phyloP scores from a whole-genome alignment of 371 early-diverging fungal genomes.

The Funneliformis caledonium region DNA sequence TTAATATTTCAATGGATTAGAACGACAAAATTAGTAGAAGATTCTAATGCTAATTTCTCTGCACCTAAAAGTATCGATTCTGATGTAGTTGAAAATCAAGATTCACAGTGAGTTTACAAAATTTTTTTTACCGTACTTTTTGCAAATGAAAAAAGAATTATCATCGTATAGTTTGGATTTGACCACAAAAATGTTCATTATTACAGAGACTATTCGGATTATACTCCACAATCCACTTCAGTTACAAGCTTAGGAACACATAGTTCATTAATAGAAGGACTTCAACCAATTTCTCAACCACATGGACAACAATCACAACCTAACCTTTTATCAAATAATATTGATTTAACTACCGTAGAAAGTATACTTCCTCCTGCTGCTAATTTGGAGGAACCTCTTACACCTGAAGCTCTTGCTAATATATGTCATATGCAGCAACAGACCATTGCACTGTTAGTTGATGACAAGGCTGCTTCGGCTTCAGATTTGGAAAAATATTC shows the following conservation, averaged over 20 bases:
- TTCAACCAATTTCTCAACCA: conserved; percentile 27
- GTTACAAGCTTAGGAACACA: background rate
- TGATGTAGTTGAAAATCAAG: background rate
- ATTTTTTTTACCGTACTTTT: background rate
- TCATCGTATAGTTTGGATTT: background rate
- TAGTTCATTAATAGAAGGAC: conserved; percentile 27
- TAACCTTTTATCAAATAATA: background rate
- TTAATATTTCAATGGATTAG: background rate
- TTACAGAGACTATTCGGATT: conserved; percentile 16
- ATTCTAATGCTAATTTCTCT: background rate
- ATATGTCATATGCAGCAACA: conserved; percentile 36
- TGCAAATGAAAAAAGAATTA: background rate
- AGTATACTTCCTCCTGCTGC: background rate
- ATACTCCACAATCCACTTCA: background rate
- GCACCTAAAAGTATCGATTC: background rate
- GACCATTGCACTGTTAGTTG: conserved; percentile 30
- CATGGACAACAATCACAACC: conserved; percentile 15
- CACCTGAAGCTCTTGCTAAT: conserved; percentile 26
- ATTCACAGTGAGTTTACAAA: conserved; percentile 2
- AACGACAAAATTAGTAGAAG: background rate
- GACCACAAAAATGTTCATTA: background rate
- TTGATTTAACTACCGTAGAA: conserved; percentile 11
- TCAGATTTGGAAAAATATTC: conserved; percentile 30
- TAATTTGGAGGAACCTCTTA: conserved; percentile 9
- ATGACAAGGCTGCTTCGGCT: conserved; percentile 28